These are phyloP conservation scores for Coniochaeta sp. DNA, from an alignment of 2,329 filamentous ascomycete species.

Conservation along the genomic window DNA sequence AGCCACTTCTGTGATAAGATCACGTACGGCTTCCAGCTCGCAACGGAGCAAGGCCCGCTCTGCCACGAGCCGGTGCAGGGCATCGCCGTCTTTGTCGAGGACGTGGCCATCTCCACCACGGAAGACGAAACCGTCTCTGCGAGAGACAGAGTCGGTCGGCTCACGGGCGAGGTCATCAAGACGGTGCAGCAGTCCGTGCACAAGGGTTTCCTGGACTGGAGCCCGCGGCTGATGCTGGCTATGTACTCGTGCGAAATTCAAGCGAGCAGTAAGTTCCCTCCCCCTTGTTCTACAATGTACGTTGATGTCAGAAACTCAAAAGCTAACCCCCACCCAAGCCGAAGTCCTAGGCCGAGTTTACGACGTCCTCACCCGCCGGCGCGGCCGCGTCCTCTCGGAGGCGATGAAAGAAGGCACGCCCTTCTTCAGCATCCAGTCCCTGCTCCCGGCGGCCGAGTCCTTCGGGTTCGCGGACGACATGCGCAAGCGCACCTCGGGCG, in stretches of 20 bases:
- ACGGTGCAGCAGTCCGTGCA: slow-evolving; percentile 78
- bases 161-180: slow-evolving; percentile 92
- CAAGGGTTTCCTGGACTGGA: slow-evolving; percentile 90
- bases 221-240: slow-evolving; percentile 84
- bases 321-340: slow-evolving; percentile 37
- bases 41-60: slow-evolving; percentile 79
- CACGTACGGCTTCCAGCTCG: slow-evolving; percentile 87
- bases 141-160: slow-evolving; percentile 63
- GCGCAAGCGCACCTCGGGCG: slow-evolving; percentile 84
- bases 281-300: neutral
- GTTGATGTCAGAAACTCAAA: slow-evolving; percentile 6
- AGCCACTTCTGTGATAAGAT: slow-evolving; percentile 84
- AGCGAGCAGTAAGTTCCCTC: slow-evolving; percentile 61
- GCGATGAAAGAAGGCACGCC: slow-evolving; percentile 91
- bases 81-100: slow-evolving; percentile 83
- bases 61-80: slow-evolving; percentile 93
- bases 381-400: slow-evolving; percentile 83
- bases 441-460: slow-evolving; percentile 86
- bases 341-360: slow-evolving; percentile 95
- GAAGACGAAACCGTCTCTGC: slow-evolving; percentile 46
- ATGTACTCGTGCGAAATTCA: slow-evolving; percentile 99
- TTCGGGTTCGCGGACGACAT: slow-evolving; percentile 98
- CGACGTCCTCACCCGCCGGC: slow-evolving; percentile 90
- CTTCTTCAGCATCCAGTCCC: slow-evolving; percentile 87
- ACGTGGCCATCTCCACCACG: slow-evolving; percentile 55